Base-by-base conservation (phyloP, 2,329 filamentous ascomycete species). In the Teratosphaeriaceae sp. region DNA sequence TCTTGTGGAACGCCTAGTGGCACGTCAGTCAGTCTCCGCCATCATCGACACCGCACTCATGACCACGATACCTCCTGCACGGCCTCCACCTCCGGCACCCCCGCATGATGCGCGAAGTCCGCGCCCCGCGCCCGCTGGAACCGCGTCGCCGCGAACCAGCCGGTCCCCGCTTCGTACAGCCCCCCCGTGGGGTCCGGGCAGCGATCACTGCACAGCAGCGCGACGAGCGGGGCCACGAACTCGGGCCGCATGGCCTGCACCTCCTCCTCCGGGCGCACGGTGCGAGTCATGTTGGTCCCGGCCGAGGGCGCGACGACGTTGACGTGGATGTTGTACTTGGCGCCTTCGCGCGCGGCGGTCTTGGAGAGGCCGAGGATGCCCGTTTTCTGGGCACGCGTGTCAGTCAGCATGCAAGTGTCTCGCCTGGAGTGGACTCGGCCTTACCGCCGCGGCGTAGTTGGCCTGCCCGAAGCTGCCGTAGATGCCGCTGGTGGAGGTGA, bases 381-480 rank as follows among this genome's bases (percentile, higher is more conserved):
- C 53, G 45, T 60, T 49, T 64, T 66, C 16, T 50, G 41, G n/a
- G n/a, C n/a, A n/a, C 8, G 8, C 24, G 8, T 27, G 24, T 27
- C 24, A 27, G 24, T 13, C 13, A 27, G n/a, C n/a, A n/a, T n/a
- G n/a, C n/a, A n/a, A n/a, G n/a, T 27, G 24, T 8, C 15, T 8
- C 30, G 16, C 13, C 42, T 39, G 34, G 48, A 45, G 37, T 44
- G 23, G 33, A 15, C 3, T 20, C 27, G 1, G 18, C 26, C 36
- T 34, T 37, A 43, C 43, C 29, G 65, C 59, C 37, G 89, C 85
- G 50, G 90, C 78, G 67, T 97, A 96, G 75, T 97, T 97, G 59
- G 89, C 86, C 70, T 97, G 90, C 49, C 90, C 90, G 64, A 97
- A 97, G 76, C 95, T 97, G 57, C 90, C 92, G 63, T 97, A 97